These are phyloP conservation scores for Wickerhamomyces xylosicus DNA, from an alignment of 805 yeast species.

Conservation along the genomic window DNA sequence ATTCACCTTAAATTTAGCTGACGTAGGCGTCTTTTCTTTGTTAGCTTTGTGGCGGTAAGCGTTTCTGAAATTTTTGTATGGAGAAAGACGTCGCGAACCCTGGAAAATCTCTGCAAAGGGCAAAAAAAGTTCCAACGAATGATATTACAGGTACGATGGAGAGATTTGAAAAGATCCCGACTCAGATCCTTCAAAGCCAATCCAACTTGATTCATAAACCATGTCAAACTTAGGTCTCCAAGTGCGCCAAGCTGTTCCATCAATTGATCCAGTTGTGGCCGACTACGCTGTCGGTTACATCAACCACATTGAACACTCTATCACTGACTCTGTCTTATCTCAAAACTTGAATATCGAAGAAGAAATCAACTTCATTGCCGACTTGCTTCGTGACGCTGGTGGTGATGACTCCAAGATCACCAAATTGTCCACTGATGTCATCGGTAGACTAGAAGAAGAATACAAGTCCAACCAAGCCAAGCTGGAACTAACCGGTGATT, in stretches of 20 bases:
- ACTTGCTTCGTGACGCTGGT: slow-evolving; percentile 72
- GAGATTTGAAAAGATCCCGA: no score
- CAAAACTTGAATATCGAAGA: slow-evolving; percentile 54
- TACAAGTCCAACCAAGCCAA: slow-evolving; percentile 61
- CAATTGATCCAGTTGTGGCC: slow-evolving; percentile 74
- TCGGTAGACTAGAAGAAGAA: slow-evolving; percentile 40
- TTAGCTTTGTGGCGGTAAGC: no score
- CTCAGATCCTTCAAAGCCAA: slow-evolving; percentile 24
- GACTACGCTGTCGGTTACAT: slow-evolving; percentile 91
- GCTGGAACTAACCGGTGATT: slow-evolving; percentile 71
- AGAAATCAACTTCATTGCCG: slow-evolving; percentile 61
- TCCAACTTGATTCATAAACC: neutral
- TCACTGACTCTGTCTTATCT: slow-evolving; percentile 75
- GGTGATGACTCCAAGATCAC: slow-evolving; percentile 52
- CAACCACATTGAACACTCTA: slow-evolving; percentile 65
- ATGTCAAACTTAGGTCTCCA: slow-evolving; percentile 37
- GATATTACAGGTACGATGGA: no score
- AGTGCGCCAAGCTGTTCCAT: slow-evolving; percentile 78
- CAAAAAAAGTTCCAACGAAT: no score
- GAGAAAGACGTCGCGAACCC: no score
- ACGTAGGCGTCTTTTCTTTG: no score
- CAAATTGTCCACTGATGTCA: slow-evolving; percentile 33
- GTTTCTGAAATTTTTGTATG: no score
- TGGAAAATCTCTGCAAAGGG: no score
- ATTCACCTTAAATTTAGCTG: no score